Evolutionary conservation across 495 filamentous ascomycete genomes (phyloP).

Genomic region (Aspergillus cavernicola): DNA sequence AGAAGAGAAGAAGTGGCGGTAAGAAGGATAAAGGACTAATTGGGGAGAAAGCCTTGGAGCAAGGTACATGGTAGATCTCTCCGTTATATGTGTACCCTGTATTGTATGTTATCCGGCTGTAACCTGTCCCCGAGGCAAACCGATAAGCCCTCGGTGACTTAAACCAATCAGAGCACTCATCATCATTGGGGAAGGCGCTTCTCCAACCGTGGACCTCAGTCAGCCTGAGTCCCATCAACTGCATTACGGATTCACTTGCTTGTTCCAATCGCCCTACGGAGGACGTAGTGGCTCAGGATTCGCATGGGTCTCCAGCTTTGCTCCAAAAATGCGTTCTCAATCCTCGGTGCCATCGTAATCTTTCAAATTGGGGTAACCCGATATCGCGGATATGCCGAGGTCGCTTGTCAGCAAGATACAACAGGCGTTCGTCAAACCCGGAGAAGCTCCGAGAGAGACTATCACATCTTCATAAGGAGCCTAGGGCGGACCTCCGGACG

Average conservation of each 20-base stretch:
- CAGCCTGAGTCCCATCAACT: no score
- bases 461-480: no score
- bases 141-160: slow-evolving; percentile 16
- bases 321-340: no score
- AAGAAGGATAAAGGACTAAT: background rate
- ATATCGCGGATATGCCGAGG: background rate
- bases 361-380: no score
- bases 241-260: background rate
- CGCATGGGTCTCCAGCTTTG: no score
- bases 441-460: no score
- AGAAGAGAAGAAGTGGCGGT: slow-evolving; percentile 1
- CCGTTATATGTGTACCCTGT: slow-evolving; percentile 4
- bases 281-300: no score
- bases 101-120: slow-evolving; percentile 4
- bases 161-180: slow-evolving; percentile 6
- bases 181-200: background rate
- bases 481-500: no score
- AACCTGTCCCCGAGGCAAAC: slow-evolving; percentile 7
- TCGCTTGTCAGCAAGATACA: background rate
- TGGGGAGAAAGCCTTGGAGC: background rate
- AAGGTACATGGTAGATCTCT: no score
- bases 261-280: no score
- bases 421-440: no score
- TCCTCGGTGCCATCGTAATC: no score
- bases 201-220: background rate